A percentile compares a stretch with the other conserved stretches of the same genome.
phyloP scores from a whole-genome alignment of 2,329 filamentous ascomycete species.

The Teratosphaeria pseudoeucalypti region DNA sequence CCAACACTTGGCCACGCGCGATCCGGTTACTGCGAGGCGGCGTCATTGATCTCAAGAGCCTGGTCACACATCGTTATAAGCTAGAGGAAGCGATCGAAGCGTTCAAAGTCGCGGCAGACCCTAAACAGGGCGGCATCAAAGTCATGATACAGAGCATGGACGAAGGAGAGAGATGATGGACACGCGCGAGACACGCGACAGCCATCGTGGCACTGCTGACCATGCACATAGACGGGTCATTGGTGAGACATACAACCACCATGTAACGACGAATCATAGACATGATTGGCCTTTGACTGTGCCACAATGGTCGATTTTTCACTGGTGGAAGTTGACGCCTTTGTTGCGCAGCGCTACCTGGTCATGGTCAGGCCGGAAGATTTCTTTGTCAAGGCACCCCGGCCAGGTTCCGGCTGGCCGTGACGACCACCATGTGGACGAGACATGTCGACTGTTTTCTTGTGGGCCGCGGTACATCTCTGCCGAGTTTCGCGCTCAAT shows the following conservation, averaged over 20 bases:
- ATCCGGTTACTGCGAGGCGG: conserved; percentile 80
- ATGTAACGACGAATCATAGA: neutral
- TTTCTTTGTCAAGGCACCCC: neutral
- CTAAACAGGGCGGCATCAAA: conserved; percentile 93
- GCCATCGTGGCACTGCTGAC: neutral
- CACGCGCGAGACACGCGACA: neutral
- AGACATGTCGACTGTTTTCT: neutral
- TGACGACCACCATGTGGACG: neutral
- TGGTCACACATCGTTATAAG: conserved; percentile 80
- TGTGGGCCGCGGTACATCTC: neutral
- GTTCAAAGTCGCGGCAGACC: conserved; percentile 78
- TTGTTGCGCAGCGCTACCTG: neutral
- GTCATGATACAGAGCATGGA: conserved; percentile 73
- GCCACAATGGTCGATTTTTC: neutral
- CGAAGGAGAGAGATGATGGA: conserved; percentile 20
- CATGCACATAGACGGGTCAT: neutral
- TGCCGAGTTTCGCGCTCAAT: neutral
- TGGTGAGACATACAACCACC: neutral
- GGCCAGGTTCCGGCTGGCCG: neutral
- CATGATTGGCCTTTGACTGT: neutral
- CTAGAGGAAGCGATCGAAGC: conserved; percentile 82
- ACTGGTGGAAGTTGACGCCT: neutral
- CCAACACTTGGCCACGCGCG: conserved; percentile 90
- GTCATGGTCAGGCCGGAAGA: neutral
- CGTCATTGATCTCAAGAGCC: conserved; percentile 65